Percentiles rank a stretch among this genome's conserved stretches.
Conservation (phyloP, 2,329 filamentous ascomycete genomes). For the Phaeomoniella chlamydospora region DNA sequence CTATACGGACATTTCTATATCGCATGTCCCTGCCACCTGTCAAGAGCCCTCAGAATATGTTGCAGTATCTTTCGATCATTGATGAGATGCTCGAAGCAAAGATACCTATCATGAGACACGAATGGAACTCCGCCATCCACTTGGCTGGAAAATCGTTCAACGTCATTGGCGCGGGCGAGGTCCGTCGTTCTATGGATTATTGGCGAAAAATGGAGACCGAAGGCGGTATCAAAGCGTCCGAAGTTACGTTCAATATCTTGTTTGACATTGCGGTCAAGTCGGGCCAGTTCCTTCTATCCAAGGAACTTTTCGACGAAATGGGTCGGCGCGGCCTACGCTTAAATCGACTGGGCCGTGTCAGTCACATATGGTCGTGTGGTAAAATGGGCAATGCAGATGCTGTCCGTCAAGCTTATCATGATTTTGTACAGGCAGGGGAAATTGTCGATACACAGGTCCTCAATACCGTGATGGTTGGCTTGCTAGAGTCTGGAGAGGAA, state of each 20-base stretch:
- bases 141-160: conserved; percentile 62
- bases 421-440: conserved; percentile 73
- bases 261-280: conserved; percentile 81
- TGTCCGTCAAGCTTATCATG: conserved; percentile 62
- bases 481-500: conserved; percentile 64
- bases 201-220: conserved; percentile 84
- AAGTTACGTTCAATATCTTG: conserved; percentile 84
- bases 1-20: conserved; percentile 51
- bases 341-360: conserved; percentile 69
- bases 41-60: conserved; percentile 47
- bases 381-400: conserved; percentile 58
- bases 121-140: conserved; percentile 78
- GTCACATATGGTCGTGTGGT: conserved; percentile 72
- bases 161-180: conserved; percentile 40
- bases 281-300: conserved; percentile 68
- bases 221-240: conserved; percentile 48
- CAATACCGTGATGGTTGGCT: conserved; percentile 70
- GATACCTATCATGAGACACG: conserved; percentile 48
- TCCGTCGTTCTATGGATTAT: conserved; percentile 56
- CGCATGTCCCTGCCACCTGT: conserved; percentile 50
- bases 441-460: conserved; percentile 77
- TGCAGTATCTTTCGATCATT: conserved; percentile 69
- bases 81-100: conserved; percentile 68
- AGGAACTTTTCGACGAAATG: conserved; percentile 79
- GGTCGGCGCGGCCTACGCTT: conserved; percentile 48